Evolutionary conservation across 2,329 filamentous ascomycete species (phyloP).

Genomic region (Claviceps capensis): DNA sequence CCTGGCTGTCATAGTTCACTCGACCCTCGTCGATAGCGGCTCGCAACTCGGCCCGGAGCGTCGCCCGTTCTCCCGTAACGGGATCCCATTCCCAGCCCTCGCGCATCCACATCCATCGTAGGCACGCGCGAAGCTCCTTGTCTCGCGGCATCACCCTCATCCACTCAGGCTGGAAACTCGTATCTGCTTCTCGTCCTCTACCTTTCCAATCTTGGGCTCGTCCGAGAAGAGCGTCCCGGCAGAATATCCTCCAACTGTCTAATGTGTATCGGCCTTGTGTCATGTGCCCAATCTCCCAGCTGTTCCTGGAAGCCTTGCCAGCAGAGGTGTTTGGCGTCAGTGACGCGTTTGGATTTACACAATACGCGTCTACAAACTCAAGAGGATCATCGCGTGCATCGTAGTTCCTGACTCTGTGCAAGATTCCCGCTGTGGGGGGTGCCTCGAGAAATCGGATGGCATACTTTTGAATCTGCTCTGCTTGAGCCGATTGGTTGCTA

Average conservation of each 20-base stretch:
- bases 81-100: conserved; percentile 77
- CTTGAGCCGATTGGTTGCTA: conserved; percentile 52
- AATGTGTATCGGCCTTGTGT: conserved; percentile 72
- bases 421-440: conserved; percentile 45
- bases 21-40: conserved; percentile 42
- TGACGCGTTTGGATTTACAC: neutral
- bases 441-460: conserved; percentile 52
- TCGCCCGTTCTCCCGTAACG: conserved; percentile 47
- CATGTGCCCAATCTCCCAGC: conserved; percentile 78
- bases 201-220: conserved; percentile 55
- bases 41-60: conserved; percentile 39
- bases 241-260: conserved; percentile 91
- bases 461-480: conserved; percentile 54
- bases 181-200: conserved; percentile 26
- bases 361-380: neutral
- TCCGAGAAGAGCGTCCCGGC: conserved; percentile 61
- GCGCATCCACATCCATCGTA: conserved; percentile 85
- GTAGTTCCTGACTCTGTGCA: conserved; percentile 40
- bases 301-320: conserved; percentile 18
- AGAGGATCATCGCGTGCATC: conserved; percentile 20
- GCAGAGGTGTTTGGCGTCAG: neutral
- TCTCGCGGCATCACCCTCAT: conserved; percentile 71
- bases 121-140: conserved; percentile 77
- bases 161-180: conserved; percentile 69
- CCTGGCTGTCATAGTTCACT: conserved; percentile 40